phyloP scores from a whole-genome alignment of 305 asterid genomes.

The Salvia sclarea region DNA sequence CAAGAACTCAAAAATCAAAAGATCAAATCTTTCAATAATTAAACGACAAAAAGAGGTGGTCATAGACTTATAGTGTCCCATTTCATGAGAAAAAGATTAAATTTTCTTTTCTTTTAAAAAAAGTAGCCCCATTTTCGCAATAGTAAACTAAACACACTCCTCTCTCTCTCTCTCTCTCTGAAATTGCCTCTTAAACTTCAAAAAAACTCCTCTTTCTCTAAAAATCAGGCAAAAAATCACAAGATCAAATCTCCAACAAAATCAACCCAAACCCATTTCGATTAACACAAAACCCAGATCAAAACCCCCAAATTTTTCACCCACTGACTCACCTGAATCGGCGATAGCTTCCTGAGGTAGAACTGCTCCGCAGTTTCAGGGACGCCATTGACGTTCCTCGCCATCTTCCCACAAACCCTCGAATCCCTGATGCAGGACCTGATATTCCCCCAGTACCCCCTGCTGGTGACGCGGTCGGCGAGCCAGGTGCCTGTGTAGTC shows the following conservation, averaged over 20 bases:
- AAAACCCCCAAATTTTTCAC: too few relatives aligned
- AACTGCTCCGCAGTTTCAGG: conserved; percentile 65
- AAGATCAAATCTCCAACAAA: background rate
- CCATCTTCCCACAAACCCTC: conserved; percentile 44
- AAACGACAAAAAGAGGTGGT: too few relatives aligned
- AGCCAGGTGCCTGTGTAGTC: conserved; percentile 69
- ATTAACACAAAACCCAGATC: background rate
- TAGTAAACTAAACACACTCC: background rate
- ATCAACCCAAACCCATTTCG: conserved; percentile 4
- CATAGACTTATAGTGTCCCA: too few relatives aligned
- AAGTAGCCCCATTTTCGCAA: too few relatives aligned
- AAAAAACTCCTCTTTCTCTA: conserved; percentile 3
- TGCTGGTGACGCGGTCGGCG: conserved; percentile 54
- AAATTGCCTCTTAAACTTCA: background rate
- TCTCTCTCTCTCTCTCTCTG: background rate
- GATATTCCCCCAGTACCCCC: conserved; percentile 54
- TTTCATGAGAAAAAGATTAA: too few relatives aligned
- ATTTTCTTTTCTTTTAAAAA: too few relatives aligned
- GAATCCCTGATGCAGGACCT: conserved; percentile 79
- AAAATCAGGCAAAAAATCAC: background rate
- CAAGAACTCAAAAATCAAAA: too few relatives aligned
- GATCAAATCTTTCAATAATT: too few relatives aligned
- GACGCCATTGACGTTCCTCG: conserved; percentile 39
- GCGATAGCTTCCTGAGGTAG: conserved; percentile 55
- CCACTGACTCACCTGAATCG: conserved; percentile 86